Percentiles rank a stretch among this genome's conserved stretches.
Conservation (phyloP, 108 stramenopile species). For the Nannochloropsis oceanica region DNA sequence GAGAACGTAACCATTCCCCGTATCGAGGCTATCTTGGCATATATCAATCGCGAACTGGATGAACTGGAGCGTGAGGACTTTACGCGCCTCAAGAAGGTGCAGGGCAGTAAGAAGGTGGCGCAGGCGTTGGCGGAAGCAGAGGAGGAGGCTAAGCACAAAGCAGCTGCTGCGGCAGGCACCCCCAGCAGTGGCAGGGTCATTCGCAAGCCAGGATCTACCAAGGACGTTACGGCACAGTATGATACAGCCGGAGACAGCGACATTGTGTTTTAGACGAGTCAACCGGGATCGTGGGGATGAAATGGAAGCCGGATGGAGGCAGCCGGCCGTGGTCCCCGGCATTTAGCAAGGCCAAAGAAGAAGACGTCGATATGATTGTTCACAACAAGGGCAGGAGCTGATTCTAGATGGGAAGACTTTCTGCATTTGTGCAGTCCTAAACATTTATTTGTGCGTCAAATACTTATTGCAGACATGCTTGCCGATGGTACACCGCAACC, state of each 20-base stretch:
- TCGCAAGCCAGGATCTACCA: neutral
- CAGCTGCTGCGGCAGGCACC: neutral
- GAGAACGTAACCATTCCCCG: conserved; percentile 97
- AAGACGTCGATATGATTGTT: too few species aligned
- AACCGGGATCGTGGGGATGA: neutral
- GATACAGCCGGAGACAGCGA: neutral
- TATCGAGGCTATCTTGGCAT: conserved; percentile 69
- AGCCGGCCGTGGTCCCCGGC: too few species aligned
- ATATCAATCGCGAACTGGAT: conserved; percentile 90
- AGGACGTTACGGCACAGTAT: neutral
- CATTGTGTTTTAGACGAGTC: neutral
- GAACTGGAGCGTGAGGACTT: conserved; percentile 98
- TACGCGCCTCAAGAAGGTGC: conserved; percentile 89
- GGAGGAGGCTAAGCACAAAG: neutral
- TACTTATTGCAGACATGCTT: too few species aligned
- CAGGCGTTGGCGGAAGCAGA: neutral
- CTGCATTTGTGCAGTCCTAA: too few species aligned
- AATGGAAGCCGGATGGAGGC: too few species aligned
- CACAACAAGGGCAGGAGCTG: too few species aligned
- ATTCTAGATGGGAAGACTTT: too few species aligned
- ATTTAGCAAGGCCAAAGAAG: too few species aligned
- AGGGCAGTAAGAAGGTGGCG: conserved; percentile 43
- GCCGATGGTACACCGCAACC: too few species aligned
- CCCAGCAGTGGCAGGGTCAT: neutral
- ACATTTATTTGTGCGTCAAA: too few species aligned